Base-by-base conservation (phyloP, 2,329 filamentous ascomycete species). In the Acrocalymma vagum region DNA sequence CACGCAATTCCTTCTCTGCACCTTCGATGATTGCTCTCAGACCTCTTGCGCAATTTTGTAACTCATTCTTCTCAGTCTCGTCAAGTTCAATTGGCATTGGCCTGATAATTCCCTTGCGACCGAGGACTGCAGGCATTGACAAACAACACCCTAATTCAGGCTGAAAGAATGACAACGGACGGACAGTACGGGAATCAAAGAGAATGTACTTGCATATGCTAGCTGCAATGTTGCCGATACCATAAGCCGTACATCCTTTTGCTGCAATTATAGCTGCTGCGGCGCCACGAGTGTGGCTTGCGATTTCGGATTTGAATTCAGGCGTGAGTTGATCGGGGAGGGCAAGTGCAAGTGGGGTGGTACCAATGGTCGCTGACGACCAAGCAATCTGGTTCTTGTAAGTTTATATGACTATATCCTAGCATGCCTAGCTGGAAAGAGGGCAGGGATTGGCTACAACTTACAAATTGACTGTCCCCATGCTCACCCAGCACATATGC, bases 201-300 rank as follows among this genome's bases (percentile, higher is more conserved):
- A 80, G 55, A 10, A 81, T 77, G 9, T 77, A 76, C 41, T 73
- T 71, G 60, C 78, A 80, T 38, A 81, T 76, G 27, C 66, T 72
- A 2, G 72, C 67, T 3, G 76, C 69, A 4, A 78, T 68, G 18
- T 75, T 73, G 7, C 72, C 77, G 29, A 80, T 76, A 9, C 78
- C 78, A 48, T 74, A 79, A 0, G 75, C 70, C 0, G 74, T 80
- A 18, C 75, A 72, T 1, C 78, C 78, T 58, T 81, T 81, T 9
- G 72, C 69, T 14, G 70, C 63, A 29, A 79, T 73, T 46, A 81
- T 79, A 9, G 63, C 68, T 7, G 73, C 70, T 0, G 76, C 73
- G 24, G 73, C 76, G n/a, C 72, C 63, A 27, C 70, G 74, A 37
- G 76, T 78, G 28, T 78, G 71, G 6, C 60, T 51, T 2, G 70